Evolutionary conservation across 1,284 basidiomycete species (phyloP), one percentile per base, ranked within the genome.

Genomic region (Moesziomyces antarcticus): DNA sequence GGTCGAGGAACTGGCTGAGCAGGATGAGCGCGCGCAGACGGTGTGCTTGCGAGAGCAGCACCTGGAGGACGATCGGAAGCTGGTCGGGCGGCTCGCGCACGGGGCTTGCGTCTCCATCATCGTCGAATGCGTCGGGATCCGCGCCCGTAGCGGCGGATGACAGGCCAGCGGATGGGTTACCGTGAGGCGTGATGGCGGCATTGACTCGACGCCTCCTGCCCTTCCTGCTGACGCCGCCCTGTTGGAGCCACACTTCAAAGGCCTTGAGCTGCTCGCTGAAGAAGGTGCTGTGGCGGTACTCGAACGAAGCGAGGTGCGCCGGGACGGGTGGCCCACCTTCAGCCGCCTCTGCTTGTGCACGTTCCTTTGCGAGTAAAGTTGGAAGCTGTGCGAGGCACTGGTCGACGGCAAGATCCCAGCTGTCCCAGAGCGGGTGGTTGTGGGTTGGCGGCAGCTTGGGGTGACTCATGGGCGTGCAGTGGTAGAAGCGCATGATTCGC

Each of bases 371-470:
- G 3, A 98, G 87, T n/a, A 98, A 86, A 13, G 92, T 90, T 0
- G 94, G 95, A 20, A 99, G 88, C 82, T 99, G 96, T 13, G 93
- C 89, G 16, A 99, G 87, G 81, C 93, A 96, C n/a, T 93, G 91
- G 83, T 99, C 97, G 1, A 99, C 92, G 0, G 96, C 96, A 5
- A 97, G 89, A 85, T 99, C 97, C 96, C 97, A 99, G 4, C 93
- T 93, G 54, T 92, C 91, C 96, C 96, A 99, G 14, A 99, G 87
- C 0, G 92, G 91, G 82, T 99, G 96, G 14, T 94, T 96, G 82
- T 97, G 95, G 20, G 96, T 97, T 5, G 94, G 88, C 3, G 96
- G 94, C 10, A 99, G 89, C 20, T 92, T 89, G 20, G 96, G 97
- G 73, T 91, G 91, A 0, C 94, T 97, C 80, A 97, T 92, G 0